These are phyloP conservation scores for Magnusiomyces paraingens DNA, from an alignment of 1,139 yeast genomes.

Conservation along the genomic window DNA sequence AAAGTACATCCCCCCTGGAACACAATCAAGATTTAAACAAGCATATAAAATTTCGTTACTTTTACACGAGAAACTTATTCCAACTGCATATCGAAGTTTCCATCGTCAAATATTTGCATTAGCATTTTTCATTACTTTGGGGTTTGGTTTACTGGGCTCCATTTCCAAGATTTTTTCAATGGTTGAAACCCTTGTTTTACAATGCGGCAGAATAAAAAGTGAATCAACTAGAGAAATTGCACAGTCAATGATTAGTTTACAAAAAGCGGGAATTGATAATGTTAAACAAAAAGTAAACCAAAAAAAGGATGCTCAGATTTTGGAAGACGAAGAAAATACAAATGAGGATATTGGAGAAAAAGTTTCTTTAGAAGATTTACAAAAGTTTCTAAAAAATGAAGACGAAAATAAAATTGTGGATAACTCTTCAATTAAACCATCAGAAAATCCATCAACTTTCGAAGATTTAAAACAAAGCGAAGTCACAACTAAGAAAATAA, in stretches of 20 bases:
- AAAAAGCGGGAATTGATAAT: no score
- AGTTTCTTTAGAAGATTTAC: neutral
- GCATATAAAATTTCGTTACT: neutral
- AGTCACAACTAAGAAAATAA: neutral
- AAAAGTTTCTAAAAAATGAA: neutral
- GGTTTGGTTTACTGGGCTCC: slow-evolving; percentile 2
- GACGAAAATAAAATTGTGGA: neutral
- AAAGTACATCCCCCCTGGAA: slow-evolving; percentile 4
- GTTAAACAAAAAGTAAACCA: no score
- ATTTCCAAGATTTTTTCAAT: neutral
- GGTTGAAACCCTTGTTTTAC: neutral
- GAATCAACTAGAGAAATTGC: neutral
- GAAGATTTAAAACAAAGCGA: neutral
- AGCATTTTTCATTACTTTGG: slow-evolving; percentile 2
- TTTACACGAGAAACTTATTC: neutral
- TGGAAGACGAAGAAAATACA: neutral
- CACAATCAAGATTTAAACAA: neutral
- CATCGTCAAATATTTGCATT: neutral
- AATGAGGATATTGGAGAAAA: neutral
- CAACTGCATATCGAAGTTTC: slow-evolving; percentile 1
- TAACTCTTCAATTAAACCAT: neutral
- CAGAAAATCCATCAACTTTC: neutral
- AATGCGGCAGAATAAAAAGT: neutral
- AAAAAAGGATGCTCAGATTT: no score
- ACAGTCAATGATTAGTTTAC: neutral